Conservation (phyloP, 208 protist genomes). For the Naegleria fowleri region DNA sequence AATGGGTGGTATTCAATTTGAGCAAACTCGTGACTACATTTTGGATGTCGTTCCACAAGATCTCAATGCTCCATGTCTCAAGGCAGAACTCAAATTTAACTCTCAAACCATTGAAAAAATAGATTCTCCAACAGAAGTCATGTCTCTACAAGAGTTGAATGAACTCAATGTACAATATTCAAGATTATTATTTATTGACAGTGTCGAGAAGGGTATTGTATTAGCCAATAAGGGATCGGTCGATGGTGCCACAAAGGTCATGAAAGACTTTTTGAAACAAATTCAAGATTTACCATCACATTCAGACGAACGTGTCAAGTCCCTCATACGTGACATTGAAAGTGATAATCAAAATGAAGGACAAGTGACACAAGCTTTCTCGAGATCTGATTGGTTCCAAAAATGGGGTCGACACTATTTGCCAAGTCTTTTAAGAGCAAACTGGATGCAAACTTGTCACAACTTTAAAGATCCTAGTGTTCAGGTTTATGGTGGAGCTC, state of each 20-base stretch:
- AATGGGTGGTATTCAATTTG: constrained; percentile 27
- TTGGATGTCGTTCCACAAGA: not conserved
- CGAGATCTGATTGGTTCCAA: constrained; percentile 31
- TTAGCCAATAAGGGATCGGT: too few relatives aligned
- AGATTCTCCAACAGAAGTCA: not conserved
- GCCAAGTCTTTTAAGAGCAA: constrained; percentile 38
- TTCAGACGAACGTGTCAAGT: not conserved
- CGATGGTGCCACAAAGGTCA: not conserved
- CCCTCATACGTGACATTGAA: not conserved
- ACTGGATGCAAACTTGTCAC: constrained; percentile 50
- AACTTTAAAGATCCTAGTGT: constrained; percentile 63
- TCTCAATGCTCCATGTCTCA: not conserved
- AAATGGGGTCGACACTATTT: constrained; percentile 56
- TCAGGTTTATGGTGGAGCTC: constrained; percentile 51
- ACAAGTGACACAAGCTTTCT: constrained; percentile 40
- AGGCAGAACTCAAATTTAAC: not conserved
- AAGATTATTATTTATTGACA: constrained; percentile 34
- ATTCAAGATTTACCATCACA: not conserved
- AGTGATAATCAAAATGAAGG: constrained; percentile 31
- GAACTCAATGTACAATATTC: constrained; percentile 33
- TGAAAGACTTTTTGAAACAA: not conserved
- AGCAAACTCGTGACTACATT: constrained; percentile 38
- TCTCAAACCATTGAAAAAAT: not conserved
- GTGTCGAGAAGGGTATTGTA: not conserved
- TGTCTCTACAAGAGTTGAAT: constrained; percentile 24